Evolutionary conservation across 352 stramenopile genomes (phyloP).

Genomic region (Globisporangium sylvaticum): DNA sequence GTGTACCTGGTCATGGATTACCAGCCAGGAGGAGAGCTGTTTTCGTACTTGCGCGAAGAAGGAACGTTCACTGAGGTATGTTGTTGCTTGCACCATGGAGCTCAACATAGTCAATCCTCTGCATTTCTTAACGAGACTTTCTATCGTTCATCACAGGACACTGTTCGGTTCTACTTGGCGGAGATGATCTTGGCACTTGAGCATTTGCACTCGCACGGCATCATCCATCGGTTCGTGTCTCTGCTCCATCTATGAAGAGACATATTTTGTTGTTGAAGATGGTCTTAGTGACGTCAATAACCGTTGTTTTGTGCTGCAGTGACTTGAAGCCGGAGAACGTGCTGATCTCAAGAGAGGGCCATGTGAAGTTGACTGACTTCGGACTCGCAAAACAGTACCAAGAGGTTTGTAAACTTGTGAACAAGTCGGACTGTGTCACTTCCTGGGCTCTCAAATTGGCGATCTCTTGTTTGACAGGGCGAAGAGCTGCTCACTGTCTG

Average conservation of each 20-base stretch:
- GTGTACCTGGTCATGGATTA: slow-evolving; percentile 81
- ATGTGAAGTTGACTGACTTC: slow-evolving; percentile 92
- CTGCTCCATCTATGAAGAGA: background rate
- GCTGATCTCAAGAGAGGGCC: slow-evolving; percentile 84
- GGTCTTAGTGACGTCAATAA: background rate
- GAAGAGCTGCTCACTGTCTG: slow-evolving; percentile 75
- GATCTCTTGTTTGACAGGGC: slow-evolving; percentile 21
- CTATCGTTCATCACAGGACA: slow-evolving; percentile 30
- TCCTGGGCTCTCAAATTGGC: background rate
- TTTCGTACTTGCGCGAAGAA: slow-evolving; percentile 65
- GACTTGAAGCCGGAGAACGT: slow-evolving; percentile 93
- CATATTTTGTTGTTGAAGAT: too few relatives aligned
- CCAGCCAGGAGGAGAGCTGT: slow-evolving; percentile 75
- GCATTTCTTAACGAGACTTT: background rate
- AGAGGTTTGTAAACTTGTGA: slow-evolving; percentile 22
- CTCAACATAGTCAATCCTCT: background rate
- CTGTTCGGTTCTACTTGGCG: slow-evolving; percentile 70
- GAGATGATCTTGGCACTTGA: slow-evolving; percentile 85
- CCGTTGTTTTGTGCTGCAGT: slow-evolving; percentile 17
- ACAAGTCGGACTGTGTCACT: background rate
- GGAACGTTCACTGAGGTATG: slow-evolving; percentile 62
- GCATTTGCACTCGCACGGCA: slow-evolving; percentile 73
- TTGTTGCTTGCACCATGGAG: background rate
- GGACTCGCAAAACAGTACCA: slow-evolving; percentile 77
- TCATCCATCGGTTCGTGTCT: slow-evolving; percentile 69